Base-by-base conservation (phyloP, 352 stramenopile species). In the Phytopythium litorale region DNA sequence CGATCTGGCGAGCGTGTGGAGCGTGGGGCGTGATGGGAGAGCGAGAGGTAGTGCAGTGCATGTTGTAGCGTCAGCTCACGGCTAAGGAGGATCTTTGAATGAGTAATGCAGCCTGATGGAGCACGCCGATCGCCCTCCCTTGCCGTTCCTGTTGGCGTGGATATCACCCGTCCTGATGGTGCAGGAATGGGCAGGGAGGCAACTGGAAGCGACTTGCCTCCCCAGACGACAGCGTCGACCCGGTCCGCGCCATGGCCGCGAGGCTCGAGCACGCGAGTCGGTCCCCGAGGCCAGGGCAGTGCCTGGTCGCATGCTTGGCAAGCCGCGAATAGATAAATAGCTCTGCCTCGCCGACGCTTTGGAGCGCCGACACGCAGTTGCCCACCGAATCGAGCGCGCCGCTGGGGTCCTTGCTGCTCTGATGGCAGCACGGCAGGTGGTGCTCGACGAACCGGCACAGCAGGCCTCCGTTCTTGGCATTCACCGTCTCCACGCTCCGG, bases 271-370 rank as follows among this genome's bases (percentile, higher is more conserved):
- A 83, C 12, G 70, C 45, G 43, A 48, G 46, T 15, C 63, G 52
- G 46, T 69, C 61, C 37, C 58, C 45, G 19, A 80, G 55, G 13
- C 65, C 49, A 0, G 70, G 64, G 21, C 75, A 84, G 21, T 75
- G 32, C 13, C 60, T 21, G 13, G 79, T 32, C 33, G 75, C 72
- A 19, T 76, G 55, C 19, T 59, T 69, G 37, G 67, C 67, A 32
- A 79, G 58, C 25, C 60, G 65, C 13, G 59, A 62, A 51, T 79
- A 79, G 32, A 84, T 67, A 60, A 78, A 79, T 51, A 81, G 52
- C 45, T 79, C 58, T 32, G 43, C 61, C 33, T 72, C 63, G 52
- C 56, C 61, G 3, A 64, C 64, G 19, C 57, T 59, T 52, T 83
- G 74, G 32, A 80, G 38, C 37, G 56, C 40, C 57, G 56, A 62